Percentiles rank a stretch among this genome's conserved stretches.
These are phyloP conservation scores for Wallemia ichthyophaga DNA, from an alignment of 1,284 basidiomycete genomes.

Conservation along the genomic window DNA sequence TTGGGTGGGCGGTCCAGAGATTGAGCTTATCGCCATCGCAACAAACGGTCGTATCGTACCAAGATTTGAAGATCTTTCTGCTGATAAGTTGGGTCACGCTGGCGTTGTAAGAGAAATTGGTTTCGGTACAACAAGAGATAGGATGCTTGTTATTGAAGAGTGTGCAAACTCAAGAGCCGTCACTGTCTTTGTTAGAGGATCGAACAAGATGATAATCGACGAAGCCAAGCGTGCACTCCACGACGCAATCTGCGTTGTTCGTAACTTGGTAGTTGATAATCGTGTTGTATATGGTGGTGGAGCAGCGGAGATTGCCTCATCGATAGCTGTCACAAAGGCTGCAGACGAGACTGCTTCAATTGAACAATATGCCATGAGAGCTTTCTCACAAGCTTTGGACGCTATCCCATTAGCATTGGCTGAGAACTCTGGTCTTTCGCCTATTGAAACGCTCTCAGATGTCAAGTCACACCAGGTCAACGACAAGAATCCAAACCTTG, in stretches of 20 bases:
- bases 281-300: constrained; percentile 95
- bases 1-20: constrained; percentile 97
- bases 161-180: constrained; percentile 90
- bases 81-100: constrained; percentile 71
- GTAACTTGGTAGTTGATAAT: constrained; percentile 81
- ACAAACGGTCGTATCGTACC: constrained; percentile 96
- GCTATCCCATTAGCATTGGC: constrained; percentile 77
- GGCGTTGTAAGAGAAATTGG: constrained; percentile 76
- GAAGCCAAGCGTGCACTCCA: constrained; percentile 93
- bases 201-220: constrained; percentile 99
- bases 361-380: constrained; percentile 98
- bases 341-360: constrained; percentile 92
- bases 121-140: constrained; percentile 90
- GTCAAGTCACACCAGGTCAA: constrained; percentile 80
- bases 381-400: constrained; percentile 79
- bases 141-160: constrained; percentile 97
- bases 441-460: constrained; percentile 82
- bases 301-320: constrained; percentile 83
- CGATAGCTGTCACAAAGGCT: constrained; percentile 69
- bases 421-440: constrained; percentile 85
- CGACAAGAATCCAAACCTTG: constrained; percentile 53
- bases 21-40: constrained; percentile 94
- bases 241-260: constrained; percentile 88
- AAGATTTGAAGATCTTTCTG: constrained; percentile 74
- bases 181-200: constrained; percentile 85